Conservation (phyloP, 2,329 filamentous ascomycete genomes). For the Phaeosphaeriaceae sp. region DNA sequence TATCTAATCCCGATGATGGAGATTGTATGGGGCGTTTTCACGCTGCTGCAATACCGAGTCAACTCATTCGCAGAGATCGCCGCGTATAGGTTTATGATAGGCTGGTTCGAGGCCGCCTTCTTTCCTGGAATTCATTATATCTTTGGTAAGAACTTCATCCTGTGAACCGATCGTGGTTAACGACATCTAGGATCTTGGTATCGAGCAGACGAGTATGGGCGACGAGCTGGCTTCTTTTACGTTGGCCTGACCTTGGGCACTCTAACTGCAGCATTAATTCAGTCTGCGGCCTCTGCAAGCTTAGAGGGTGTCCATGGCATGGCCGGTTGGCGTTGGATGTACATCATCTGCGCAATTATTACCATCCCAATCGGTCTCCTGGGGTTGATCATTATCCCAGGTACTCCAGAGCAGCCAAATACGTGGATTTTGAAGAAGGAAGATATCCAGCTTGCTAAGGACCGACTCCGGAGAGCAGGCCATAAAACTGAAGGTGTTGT, state of each 20-base stretch:
- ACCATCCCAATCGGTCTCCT: constrained; percentile 62
- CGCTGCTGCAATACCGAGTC: constrained; percentile 62
- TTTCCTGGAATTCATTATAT: constrained; percentile 46
- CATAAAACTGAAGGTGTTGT: constrained; percentile 41
- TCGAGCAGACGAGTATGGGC: constrained; percentile 50
- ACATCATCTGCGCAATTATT: constrained; percentile 55
- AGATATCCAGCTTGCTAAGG: constrained; percentile 56
- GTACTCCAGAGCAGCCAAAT: constrained; percentile 60
- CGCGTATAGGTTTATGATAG: constrained; percentile 63
- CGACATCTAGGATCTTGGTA: constrained; percentile 55
- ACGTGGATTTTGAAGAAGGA: constrained; percentile 53
- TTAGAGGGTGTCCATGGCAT: constrained; percentile 61
- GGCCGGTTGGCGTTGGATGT: constrained; percentile 47
- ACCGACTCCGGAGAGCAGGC: constrained; percentile 55
- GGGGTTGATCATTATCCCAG: constrained; percentile 61
- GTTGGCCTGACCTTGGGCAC: constrained; percentile 60
- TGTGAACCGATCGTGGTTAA: constrained; percentile 1
- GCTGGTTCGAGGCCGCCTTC: constrained; percentile 59
- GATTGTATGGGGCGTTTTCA: constrained; percentile 64
- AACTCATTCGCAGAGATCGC: constrained; percentile 58
- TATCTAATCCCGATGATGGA: constrained; percentile 61
- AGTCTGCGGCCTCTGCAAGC: constrained; percentile 52
- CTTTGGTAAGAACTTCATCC: constrained; percentile 21
- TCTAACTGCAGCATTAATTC: constrained; percentile 60
- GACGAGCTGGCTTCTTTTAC: constrained; percentile 62